These are phyloP conservation scores for Auriculariales sp. DNA, from an alignment of 768 basidiomycete species.

Conservation along the genomic window DNA sequence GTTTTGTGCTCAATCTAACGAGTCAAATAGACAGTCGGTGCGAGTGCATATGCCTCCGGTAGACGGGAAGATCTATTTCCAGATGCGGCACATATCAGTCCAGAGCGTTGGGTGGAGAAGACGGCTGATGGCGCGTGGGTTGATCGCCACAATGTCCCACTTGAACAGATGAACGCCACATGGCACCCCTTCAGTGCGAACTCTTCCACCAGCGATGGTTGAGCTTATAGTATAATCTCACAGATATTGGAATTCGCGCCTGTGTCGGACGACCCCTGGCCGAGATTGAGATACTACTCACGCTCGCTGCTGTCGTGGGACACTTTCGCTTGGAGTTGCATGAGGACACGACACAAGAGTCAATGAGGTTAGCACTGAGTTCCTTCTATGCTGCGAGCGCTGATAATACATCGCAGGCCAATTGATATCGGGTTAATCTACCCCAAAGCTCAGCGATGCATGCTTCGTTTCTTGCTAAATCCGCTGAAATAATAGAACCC, in stretches of 20 bases:
- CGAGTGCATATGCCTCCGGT: slow-evolving; percentile 80
- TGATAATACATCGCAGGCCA: neutral
- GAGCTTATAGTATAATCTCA: too few relatives aligned
- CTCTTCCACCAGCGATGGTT: too few relatives aligned
- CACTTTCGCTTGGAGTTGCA: slow-evolving; percentile 31
- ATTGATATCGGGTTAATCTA: neutral
- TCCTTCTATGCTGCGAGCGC: neutral
- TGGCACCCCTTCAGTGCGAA: neutral
- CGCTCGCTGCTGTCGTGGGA: slow-evolving; percentile 40
- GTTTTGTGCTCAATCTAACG: neutral
- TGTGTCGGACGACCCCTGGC: slow-evolving; percentile 71
- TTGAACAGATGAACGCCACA: neutral
- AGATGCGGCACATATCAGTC: slow-evolving; percentile 60
- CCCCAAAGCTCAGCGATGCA: neutral
- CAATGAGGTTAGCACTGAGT: neutral
- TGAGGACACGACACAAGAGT: neutral
- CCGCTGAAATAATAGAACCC: too few relatives aligned
- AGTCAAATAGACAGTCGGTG: slow-evolving; percentile 33
- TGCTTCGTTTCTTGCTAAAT: neutral
- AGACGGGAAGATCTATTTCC: slow-evolving; percentile 56
- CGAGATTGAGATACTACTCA: slow-evolving; percentile 48
- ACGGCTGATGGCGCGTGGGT: slow-evolving; percentile 9
- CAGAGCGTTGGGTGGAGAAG: slow-evolving; percentile 60
- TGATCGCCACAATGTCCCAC: neutral
- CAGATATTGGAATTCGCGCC: slow-evolving; percentile 52